Conservation (phyloP, 2,329 filamentous ascomycete genomes). For the Pseudogymnoascus sp. region DNA sequence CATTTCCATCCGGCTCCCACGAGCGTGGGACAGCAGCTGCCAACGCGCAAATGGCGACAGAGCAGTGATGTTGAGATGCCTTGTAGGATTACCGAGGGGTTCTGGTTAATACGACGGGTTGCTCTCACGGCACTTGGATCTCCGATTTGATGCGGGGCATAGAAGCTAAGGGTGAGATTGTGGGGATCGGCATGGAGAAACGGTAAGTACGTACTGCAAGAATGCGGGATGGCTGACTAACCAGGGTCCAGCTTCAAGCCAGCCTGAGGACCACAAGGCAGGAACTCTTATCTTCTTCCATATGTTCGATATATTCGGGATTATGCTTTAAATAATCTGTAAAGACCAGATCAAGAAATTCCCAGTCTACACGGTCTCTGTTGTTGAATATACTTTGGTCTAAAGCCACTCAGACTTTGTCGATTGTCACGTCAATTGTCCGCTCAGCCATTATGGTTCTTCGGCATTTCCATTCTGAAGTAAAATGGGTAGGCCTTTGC, state of each 20-base stretch:
- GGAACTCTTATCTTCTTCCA: not conserved
- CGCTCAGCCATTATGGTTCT: not conserved
- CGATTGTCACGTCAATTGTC: not conserved
- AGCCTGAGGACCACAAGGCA: not conserved
- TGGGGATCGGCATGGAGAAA: constrained; percentile 4
- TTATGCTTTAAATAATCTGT: not conserved
- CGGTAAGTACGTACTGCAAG: not conserved
- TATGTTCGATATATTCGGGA: not conserved
- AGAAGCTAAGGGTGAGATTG: not conserved
- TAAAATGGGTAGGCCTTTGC: not conserved
- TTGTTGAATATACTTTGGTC: not conserved
- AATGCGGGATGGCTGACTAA: constrained; percentile 4
- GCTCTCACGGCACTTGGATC: not conserved
- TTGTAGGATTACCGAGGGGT: constrained; percentile 1
- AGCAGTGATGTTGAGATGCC: constrained; percentile 1
- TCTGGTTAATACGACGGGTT: not conserved
- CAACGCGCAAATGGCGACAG: not conserved
- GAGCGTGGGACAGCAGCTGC: not conserved
- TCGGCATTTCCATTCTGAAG: not conserved
- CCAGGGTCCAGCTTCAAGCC: not conserved
- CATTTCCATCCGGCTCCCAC: not conserved
- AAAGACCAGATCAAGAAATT: not conserved
- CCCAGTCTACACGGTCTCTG: not conserved
- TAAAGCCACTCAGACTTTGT: not conserved
- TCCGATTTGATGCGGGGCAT: not conserved